Percentiles rank a stretch among this genome's conserved stretches.
Conservation (phyloP, 2,329 filamentous ascomycete genomes). For the Penicillium sp. region DNA sequence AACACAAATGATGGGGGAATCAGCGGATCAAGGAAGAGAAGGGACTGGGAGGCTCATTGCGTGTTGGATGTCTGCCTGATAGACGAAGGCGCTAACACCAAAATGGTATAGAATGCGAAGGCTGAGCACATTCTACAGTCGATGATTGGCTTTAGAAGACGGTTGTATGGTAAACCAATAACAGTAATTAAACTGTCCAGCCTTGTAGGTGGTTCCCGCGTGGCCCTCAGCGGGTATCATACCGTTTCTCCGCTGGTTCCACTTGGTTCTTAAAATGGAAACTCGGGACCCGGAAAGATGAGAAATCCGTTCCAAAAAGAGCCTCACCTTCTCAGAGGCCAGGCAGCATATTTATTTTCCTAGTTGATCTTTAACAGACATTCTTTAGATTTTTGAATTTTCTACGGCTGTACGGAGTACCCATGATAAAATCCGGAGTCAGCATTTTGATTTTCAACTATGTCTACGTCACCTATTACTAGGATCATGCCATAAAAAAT, state of each 20-base stretch:
- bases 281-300: constrained; percentile 2
- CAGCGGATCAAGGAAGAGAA: constrained; percentile 22
- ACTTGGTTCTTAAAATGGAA: constrained; percentile 11
- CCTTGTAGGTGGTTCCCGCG: constrained; percentile 1
- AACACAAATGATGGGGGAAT: constrained; percentile 2
- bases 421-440: neutral
- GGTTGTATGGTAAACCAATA: neutral
- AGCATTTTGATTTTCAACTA: neutral
- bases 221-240: constrained; percentile 1
- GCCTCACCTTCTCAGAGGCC: neutral
- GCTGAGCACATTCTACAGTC: constrained; percentile 16
- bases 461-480: neutral
- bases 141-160: constrained; percentile 13
- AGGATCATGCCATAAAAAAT: constrained; percentile 3
- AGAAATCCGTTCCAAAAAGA: neutral
- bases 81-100: constrained; percentile 29
- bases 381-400: neutral
- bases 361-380: neutral
- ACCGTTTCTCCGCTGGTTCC: constrained; percentile 6
- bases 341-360: neutral
- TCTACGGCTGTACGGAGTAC: neutral
- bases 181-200: neutral
- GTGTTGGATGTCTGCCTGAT: constrained; percentile 41
- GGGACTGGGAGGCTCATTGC: constrained; percentile 18
- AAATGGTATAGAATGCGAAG: constrained; percentile 22